phyloP scores from a whole-genome alignment of 2,329 filamentous ascomycete species.

The Fusarium gaditjirri region DNA sequence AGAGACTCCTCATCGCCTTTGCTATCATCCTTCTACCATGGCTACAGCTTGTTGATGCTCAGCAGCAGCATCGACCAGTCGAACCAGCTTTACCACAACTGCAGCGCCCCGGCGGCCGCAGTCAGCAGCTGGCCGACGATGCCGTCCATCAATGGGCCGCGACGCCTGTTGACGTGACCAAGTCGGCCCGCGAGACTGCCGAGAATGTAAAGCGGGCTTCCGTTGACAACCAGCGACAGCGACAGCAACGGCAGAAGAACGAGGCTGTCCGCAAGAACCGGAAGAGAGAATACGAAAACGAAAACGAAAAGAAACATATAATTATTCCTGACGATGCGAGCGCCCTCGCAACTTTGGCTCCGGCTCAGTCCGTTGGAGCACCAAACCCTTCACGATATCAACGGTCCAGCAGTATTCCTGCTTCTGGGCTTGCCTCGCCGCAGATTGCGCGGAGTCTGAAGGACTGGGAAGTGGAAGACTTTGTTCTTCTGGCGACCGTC shows the following conservation, averaged over 20 bases:
- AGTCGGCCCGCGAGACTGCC: constrained; percentile 44
- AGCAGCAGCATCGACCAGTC: constrained; percentile 66
- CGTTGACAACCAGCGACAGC: constrained; percentile 42
- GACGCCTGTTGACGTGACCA: constrained; percentile 45
- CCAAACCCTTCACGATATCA: constrained; percentile 75
- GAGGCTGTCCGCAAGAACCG: constrained; percentile 46
- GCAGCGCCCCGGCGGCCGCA: constrained; percentile 39
- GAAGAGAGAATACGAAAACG: constrained; percentile 46
- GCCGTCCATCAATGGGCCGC: constrained; percentile 47
- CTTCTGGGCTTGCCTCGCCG: constrained; percentile 80
- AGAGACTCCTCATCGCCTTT: constrained; percentile 64
- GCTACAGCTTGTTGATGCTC: constrained; percentile 67
- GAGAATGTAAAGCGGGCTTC: constrained; percentile 43
- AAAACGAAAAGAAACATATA: constrained; percentile 48
- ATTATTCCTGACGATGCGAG: constrained; percentile 76
- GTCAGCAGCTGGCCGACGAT: constrained; percentile 44
- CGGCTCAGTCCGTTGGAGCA: constrained; percentile 95
- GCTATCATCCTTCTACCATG: constrained; percentile 68
- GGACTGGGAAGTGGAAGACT: constrained; percentile 99
- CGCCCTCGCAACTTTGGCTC: constrained; percentile 98
- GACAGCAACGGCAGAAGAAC: constrained; percentile 40
- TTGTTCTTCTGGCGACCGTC: constrained; percentile 99
- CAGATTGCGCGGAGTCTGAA: constrained; percentile 95
- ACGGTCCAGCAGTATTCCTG: constrained; percentile 64
- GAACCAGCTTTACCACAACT: constrained; percentile 34